Evolutionary conservation across 768 basidiomycete genomes (phyloP), one percentile per base, ranked within the genome.

Genomic region (Amanita pallidorosea): DNA sequence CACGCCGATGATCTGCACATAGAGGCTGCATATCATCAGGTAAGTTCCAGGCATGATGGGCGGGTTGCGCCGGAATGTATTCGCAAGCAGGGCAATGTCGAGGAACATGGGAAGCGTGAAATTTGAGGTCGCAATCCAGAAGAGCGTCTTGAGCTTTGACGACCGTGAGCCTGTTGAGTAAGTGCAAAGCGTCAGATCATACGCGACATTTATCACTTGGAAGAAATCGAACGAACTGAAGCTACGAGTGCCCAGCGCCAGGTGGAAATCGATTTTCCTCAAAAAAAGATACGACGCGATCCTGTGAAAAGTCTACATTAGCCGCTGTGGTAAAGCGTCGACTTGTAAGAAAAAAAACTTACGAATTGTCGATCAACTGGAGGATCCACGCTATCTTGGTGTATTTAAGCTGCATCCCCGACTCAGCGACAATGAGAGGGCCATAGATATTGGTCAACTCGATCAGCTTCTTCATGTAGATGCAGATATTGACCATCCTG

Each of bases 91-190:
- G 18, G 29, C 17, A 4, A 46, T 8, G 27, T 22, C 29, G 49
- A 51, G 41, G 3, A 51, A 23, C 9, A 22, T 8, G 8, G 49
- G 49, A 31, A 51, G 29, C 1, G 43, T 40, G 27, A 51, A 51
- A 23, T 51, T 51, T 6, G 49, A 51, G 13, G 31, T 13, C 7
- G 41, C 36, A 9, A 51, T 51, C 41, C 41, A 51, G 29, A 51
- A 45, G 18, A 51, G 49, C 15, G 37, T 42, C 15, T 20, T 22
- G 15, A 51, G 17, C 11, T 27, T 51, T 2, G 49, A 40, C 15
- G 42, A 17, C 7, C 15, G 5, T 7, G 40, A 41, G 41, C 4
- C 49, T 51, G 31, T 45, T 31, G 5, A n/a, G n/a, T n/a, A n/a
- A n/a, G 12, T 45, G 13, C 9, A 23, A 23, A 27, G 12, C 29